Conservation (phyloP, 768 basidiomycete genomes). For the Kwoniella dejecticola region DNA sequence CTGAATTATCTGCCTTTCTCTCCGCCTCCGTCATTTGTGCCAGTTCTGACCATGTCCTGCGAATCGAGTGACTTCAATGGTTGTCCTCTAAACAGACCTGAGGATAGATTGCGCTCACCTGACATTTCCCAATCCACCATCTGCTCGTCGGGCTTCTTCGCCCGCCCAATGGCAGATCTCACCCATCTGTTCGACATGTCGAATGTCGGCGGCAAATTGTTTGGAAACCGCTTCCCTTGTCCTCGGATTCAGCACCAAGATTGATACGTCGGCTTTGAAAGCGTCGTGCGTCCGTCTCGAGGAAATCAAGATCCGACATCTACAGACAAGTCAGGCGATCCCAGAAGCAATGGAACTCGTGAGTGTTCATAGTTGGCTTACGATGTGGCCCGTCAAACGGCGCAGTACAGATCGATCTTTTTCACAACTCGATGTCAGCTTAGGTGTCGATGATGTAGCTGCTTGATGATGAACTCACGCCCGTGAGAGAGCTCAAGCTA, state of each 20-base stretch:
- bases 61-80: neutral
- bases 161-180: constrained; percentile 23
- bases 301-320: too few relatives aligned
- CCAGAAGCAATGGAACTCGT: too few relatives aligned
- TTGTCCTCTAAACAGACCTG: neutral
- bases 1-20: neutral
- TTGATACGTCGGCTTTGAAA: neutral
- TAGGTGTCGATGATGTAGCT: too few relatives aligned
- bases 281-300: too few relatives aligned
- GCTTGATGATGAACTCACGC: constrained; percentile 5
- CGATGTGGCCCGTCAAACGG: neutral
- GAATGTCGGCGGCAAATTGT: constrained; percentile 13
- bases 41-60: constrained; percentile 20
- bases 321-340: too few relatives aligned
- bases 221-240: neutral
- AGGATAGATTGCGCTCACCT: constrained; percentile 2
- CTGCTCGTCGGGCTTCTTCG: constrained; percentile 24
- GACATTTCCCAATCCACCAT: neutral
- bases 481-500: constrained; percentile 1
- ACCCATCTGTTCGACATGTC: neutral
- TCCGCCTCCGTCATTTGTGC: neutral
- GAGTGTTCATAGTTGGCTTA: neutral
- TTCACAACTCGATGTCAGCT: too few relatives aligned
- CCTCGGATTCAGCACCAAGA: neutral
- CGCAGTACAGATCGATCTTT: neutral